phyloP scores from a whole-genome alignment of 768 basidiomycete genomes.

The Termitomyces sp. region DNA sequence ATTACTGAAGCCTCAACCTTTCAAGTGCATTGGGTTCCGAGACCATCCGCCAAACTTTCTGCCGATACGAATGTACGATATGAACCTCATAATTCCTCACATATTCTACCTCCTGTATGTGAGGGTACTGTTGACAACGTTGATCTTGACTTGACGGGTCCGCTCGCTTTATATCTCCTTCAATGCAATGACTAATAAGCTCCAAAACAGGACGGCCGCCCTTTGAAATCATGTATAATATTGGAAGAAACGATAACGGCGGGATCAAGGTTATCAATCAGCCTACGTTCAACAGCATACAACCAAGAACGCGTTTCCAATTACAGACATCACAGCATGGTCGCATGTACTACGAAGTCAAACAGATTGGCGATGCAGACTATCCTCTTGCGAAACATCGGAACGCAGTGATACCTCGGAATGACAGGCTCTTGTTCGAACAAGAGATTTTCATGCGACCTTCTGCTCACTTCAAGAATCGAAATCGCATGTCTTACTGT shows the following conservation, averaged over 20 bases:
- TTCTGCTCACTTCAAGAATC: constrained; percentile 71
- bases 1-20: constrained; percentile 58
- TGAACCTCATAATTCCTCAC: constrained; percentile 66
- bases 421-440: constrained; percentile 71
- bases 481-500: constrained; percentile 69
- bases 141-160: constrained; percentile 79
- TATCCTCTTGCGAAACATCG: constrained; percentile 75
- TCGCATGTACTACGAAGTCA: constrained; percentile 85
- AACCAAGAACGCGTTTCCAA: constrained; percentile 75
- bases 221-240: constrained; percentile 90
- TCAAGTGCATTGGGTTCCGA: constrained; percentile 73
- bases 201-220: constrained; percentile 72
- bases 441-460: constrained; percentile 84
- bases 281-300: constrained; percentile 82
- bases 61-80: constrained; percentile 50
- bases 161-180: constrained; percentile 9
- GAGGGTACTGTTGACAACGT: constrained; percentile 80
- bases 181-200: neutral
- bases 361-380: constrained; percentile 81
- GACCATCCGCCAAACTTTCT: constrained; percentile 72
- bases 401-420: constrained; percentile 60
- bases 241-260: constrained; percentile 68
- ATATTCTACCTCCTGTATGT: constrained; percentile 76
- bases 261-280: constrained; percentile 72
- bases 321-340: constrained; percentile 76